phyloP scores from a whole-genome alignment of 768 basidiomycete genomes.

The Termitomyces sp. region DNA sequence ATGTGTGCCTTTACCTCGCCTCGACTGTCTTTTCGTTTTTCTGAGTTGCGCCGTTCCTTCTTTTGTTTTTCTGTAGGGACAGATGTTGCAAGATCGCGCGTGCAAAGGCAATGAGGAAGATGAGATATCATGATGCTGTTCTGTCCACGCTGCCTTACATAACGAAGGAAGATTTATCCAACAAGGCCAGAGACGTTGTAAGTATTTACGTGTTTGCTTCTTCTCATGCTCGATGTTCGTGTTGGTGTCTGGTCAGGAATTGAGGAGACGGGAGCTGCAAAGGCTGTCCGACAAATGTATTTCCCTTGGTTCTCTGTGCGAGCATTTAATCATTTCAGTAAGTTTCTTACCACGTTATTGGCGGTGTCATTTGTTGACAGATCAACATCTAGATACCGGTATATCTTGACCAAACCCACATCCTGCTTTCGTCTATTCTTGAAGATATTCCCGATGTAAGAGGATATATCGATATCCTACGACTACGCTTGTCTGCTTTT shows the following conservation, averaged over 20 bases:
- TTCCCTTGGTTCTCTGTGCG: conserved; percentile 20
- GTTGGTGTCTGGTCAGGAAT: conserved; percentile 6
- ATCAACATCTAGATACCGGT: conserved; percentile 15
- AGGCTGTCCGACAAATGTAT: conserved; percentile 16
- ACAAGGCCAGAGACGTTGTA: neutral
- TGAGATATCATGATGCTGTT: conserved; percentile 2
- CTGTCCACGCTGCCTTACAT: neutral
- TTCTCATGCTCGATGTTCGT: neutral
- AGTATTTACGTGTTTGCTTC: neutral
- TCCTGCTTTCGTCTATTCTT: conserved; percentile 14
- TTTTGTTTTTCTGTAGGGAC: neutral
- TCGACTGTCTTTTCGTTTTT: neutral
- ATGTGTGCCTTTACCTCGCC: neutral
- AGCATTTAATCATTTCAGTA: conserved; percentile 20
- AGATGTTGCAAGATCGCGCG: conserved; percentile 2
- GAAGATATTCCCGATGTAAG: conserved; percentile 15
- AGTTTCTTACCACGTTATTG: neutral
- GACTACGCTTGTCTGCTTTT: conserved; percentile 8
- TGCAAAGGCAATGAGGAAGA: conserved; percentile 2
- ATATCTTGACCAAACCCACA: conserved; percentile 17
- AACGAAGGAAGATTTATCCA: conserved; percentile 2
- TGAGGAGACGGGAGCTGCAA: conserved; percentile 14
- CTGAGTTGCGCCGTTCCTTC: neutral
- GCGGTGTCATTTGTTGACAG: neutral
- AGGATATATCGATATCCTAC: conserved; percentile 20